Conservation (phyloP, 306 rosid genomes). For the Fragaria ananassa region DNA sequence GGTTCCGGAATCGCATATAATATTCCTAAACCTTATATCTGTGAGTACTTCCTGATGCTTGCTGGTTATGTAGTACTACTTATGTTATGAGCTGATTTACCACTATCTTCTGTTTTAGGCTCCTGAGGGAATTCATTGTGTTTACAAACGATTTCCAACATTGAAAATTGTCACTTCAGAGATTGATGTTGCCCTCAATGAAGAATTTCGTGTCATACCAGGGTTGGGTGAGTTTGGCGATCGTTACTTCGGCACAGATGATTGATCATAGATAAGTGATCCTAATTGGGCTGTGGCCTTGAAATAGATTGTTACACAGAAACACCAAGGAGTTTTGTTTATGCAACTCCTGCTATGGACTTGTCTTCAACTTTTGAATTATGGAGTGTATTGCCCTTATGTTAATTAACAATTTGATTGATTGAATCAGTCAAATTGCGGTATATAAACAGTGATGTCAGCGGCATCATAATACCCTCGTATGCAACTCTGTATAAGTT, state of each 20-base stretch:
- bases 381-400: background rate
- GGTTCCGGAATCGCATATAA: constrained; percentile 90
- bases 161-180: constrained; percentile 94
- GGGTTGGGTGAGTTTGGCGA: constrained; percentile 96
- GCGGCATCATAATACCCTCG: background rate
- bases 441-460: background rate
- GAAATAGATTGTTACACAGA: constrained; percentile 2
- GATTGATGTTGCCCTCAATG: constrained; percentile 76
- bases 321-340: background rate
- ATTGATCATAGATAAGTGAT: constrained; percentile 21
- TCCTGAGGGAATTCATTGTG: constrained; percentile 97
- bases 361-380: background rate
- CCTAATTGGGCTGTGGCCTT: constrained; percentile 3
- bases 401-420: background rate
- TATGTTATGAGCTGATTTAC: constrained; percentile 8
- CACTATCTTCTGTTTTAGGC: constrained; percentile 45
- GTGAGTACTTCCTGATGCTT: constrained; percentile 50
- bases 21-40: constrained; percentile 87
- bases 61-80: constrained; percentile 2
- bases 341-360: background rate
- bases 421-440: background rate
- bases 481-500: constrained; percentile 2
- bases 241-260: constrained; percentile 91
- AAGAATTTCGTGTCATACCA: constrained; percentile 83
- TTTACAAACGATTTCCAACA: constrained; percentile 71